Conservation (phyloP, 192 early-diverging fungal species). For the Gonapodya sp. region DNA sequence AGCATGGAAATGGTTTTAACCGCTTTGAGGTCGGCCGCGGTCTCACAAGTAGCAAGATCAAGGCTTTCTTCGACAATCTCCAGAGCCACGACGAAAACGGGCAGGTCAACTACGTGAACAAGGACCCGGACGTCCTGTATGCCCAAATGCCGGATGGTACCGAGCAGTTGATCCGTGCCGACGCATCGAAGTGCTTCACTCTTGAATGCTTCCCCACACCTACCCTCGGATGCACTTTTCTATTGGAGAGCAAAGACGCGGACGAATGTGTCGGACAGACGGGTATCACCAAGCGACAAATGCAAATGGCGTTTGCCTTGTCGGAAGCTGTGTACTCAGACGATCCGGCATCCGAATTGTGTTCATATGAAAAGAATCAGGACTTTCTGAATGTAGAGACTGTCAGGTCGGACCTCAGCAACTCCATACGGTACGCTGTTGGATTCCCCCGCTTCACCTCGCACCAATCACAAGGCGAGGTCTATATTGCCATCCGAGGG, state of each 20-base stretch:
- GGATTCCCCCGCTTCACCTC: background rate
- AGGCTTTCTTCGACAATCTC: background rate
- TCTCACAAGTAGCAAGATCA: background rate
- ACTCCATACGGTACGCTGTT: background rate
- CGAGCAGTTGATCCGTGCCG: background rate
- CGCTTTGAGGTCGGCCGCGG: background rate
- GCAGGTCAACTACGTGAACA: background rate
- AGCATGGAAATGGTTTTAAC: background rate
- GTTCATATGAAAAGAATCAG: background rate
- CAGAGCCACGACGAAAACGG: background rate
- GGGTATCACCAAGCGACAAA: background rate
- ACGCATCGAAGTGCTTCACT: background rate
- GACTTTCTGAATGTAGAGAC: background rate
- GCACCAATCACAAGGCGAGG: background rate
- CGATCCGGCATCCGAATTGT: background rate
- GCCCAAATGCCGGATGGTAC: background rate
- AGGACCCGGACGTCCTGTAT: background rate
- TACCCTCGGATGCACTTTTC: background rate
- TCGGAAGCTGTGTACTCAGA: background rate
- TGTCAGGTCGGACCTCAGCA: background rate
- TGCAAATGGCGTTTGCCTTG: background rate
- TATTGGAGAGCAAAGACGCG: background rate
- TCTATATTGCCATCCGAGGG: background rate
- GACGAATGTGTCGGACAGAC: background rate
- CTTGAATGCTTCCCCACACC: background rate